phyloP scores from a whole-genome alignment of 495 filamentous ascomycete genomes.

The Filosporella fistucella region DNA sequence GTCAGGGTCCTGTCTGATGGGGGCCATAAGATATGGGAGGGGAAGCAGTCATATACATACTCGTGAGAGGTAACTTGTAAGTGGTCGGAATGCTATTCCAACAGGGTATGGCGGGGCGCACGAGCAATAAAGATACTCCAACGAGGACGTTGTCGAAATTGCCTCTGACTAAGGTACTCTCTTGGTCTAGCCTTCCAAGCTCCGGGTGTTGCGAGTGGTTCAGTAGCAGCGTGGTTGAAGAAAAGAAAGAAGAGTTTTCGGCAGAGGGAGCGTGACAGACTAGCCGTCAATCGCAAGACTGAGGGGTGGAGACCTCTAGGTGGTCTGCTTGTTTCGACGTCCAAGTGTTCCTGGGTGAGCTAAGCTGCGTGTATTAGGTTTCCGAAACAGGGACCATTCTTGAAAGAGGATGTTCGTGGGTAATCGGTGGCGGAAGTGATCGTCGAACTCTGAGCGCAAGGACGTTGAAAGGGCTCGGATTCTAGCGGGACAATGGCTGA shows the following conservation, averaged over 20 bases:
- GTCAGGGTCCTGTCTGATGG: conserved; percentile 14
- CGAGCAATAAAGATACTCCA: conserved; percentile 15
- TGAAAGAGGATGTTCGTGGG: conserved; percentile 12
- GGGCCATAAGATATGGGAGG: conserved; percentile 4
- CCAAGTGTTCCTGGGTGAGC: conserved; percentile 12
- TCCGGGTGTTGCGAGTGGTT: conserved; percentile 19
- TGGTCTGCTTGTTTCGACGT: conserved; percentile 23
- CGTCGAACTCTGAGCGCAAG: conserved; percentile 16
- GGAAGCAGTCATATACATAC: conserved; percentile 20
- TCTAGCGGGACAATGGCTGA: conserved; percentile 9
- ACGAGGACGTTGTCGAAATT: conserved; percentile 15
- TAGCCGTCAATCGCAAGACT: conserved; percentile 21
- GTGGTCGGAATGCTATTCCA: conserved; percentile 13
- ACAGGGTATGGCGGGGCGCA: conserved; percentile 17
- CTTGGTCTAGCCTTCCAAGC: conserved; percentile 14
- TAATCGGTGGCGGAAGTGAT: conserved; percentile 11
- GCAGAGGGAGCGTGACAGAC: conserved; percentile 9
- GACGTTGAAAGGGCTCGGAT: conserved; percentile 17
- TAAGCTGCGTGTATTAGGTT: conserved; percentile 17
- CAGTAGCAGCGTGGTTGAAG: conserved; percentile 1
- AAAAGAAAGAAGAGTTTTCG: conserved; percentile 19
- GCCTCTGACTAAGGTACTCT: conserved; percentile 13
- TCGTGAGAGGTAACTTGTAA: conserved; percentile 8
- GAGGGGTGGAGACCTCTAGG: conserved; percentile 15
- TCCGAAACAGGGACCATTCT: conserved; percentile 24